A percentile compares a stretch with the other conserved stretches of the same genome.
These are phyloP conservation scores for Alternaria postmessia DNA, from an alignment of 2,329 filamentous ascomycete species.

Conservation along the genomic window DNA sequence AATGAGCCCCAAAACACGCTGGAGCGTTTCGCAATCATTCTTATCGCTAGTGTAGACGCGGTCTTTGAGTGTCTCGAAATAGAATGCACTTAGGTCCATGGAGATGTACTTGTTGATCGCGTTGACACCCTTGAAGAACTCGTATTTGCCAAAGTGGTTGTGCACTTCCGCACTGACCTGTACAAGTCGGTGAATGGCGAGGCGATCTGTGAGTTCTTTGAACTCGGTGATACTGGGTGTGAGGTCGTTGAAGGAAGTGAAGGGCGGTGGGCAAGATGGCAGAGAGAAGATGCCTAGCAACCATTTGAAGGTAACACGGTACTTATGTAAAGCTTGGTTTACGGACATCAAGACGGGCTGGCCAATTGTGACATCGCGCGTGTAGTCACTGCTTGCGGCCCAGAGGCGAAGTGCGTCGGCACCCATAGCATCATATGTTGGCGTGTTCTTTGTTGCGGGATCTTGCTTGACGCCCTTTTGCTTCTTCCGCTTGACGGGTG, in stretches of 20 bases:
- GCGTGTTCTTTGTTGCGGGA: constrained; percentile 42
- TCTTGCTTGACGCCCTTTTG: constrained; percentile 50
- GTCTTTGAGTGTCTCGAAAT: constrained; percentile 92
- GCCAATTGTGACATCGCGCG: constrained; percentile 83
- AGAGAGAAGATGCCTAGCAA: constrained; percentile 72
- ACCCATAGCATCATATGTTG: constrained; percentile 74
- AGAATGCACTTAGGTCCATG: constrained; percentile 87
- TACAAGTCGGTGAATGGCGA: constrained; percentile 78
- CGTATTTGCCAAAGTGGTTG: constrained; percentile 71
- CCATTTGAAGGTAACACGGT: constrained; percentile 89
- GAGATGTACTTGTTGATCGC: constrained; percentile 82
- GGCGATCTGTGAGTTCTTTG: constrained; percentile 57
- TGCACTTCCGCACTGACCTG: constrained; percentile 71
- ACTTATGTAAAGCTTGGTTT: constrained; percentile 81
- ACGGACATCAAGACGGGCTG: constrained; percentile 78
- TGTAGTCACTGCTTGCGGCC: constrained; percentile 93
- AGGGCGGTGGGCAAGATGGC: constrained; percentile 47
- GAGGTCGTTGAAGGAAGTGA: constrained; percentile 34
- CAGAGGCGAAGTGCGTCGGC: constrained; percentile 88
- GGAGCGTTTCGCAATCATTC: constrained; percentile 66
- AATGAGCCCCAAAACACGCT: constrained; percentile 67
- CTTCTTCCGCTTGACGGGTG: constrained; percentile 72
- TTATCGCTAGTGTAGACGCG: constrained; percentile 84
- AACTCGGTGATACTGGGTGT: constrained; percentile 13
- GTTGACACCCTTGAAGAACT: constrained; percentile 81